These are phyloP conservation scores for Coprinopsis sp. DNA, from an alignment of 768 basidiomycete species.

Conservation along the genomic window DNA sequence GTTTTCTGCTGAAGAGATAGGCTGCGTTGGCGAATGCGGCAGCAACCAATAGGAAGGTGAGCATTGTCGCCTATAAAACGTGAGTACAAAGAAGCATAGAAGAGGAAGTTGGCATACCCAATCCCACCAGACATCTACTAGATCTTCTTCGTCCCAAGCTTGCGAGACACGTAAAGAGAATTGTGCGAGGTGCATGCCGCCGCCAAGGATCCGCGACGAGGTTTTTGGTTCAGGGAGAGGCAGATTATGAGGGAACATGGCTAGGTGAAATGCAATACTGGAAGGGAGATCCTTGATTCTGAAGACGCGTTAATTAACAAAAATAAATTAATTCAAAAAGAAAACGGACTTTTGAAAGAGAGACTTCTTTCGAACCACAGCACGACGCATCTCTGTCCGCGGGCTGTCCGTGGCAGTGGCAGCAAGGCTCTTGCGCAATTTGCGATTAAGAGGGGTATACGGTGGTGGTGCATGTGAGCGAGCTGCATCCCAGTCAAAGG, in stretches of 20 bases:
- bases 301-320: neutral
- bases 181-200: slow-evolving; percentile 61
- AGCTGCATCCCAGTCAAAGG: slow-evolving; percentile 88
- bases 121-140: slow-evolving; percentile 66
- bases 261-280: slow-evolving; percentile 69
- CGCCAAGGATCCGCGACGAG: slow-evolving; percentile 63
- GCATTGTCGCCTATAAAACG: slow-evolving; percentile 53
- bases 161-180: slow-evolving; percentile 60
- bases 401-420: slow-evolving; percentile 19
- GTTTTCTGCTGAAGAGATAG: slow-evolving; percentile 67
- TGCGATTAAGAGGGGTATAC: slow-evolving; percentile 56
- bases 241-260: slow-evolving; percentile 76
- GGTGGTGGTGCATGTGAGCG: slow-evolving; percentile 67
- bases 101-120: slow-evolving; percentile 49
- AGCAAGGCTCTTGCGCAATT: slow-evolving; percentile 40
- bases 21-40: slow-evolving; percentile 56
- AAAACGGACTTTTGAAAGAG: slow-evolving; percentile 54
- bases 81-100: slow-evolving; percentile 6
- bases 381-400: slow-evolving; percentile 42
- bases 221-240: slow-evolving; percentile 66
- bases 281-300: slow-evolving; percentile 69
- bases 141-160: slow-evolving; percentile 54
- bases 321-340: slow-evolving; percentile 9
- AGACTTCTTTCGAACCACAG: slow-evolving; percentile 59
- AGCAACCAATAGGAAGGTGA: slow-evolving; percentile 51